These are phyloP conservation scores for Aspergillus heteromorphus DNA, from an alignment of 495 filamentous ascomycete genomes.

Conservation along the genomic window DNA sequence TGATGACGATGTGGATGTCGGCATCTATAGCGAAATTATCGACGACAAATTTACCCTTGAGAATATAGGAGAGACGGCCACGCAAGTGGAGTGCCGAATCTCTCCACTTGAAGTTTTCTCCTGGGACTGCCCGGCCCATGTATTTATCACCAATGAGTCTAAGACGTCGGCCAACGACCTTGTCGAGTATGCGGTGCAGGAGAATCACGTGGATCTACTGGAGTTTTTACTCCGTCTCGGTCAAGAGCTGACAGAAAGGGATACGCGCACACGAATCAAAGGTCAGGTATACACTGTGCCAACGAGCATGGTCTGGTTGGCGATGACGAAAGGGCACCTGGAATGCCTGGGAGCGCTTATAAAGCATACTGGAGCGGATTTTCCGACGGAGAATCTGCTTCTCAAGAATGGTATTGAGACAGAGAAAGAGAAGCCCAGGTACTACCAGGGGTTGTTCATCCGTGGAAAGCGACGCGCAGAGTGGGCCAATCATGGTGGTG, in stretches of 20 bases:
- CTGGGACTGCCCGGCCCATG: conserved; percentile 22
- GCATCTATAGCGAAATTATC: conserved; percentile 39
- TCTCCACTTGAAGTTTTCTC: conserved; percentile 44
- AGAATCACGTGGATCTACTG: conserved; percentile 24
- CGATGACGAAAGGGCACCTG: conserved; percentile 39
- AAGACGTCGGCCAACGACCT: neutral
- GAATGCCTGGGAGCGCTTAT: conserved; percentile 47
- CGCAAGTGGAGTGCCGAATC: conserved; percentile 54
- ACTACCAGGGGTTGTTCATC: conserved; percentile 67
- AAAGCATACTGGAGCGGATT: conserved; percentile 51
- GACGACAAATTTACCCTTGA: conserved; percentile 65
- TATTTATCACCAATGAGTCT: conserved; percentile 23
- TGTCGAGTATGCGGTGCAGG: conserved; percentile 14
- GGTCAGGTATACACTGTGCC: conserved; percentile 17
- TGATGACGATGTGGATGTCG: conserved; percentile 43
- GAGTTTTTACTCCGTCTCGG: conserved; percentile 41
- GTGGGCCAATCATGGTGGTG: conserved; percentile 56
- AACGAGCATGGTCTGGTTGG: conserved; percentile 24
- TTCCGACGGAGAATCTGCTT: conserved; percentile 59
- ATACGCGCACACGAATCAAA: conserved; percentile 17
- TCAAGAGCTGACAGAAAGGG: conserved; percentile 20
- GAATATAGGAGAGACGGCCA: conserved; percentile 58
- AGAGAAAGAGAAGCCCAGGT: conserved; percentile 54
- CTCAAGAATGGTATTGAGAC: conserved; percentile 50
- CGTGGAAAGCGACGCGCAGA: conserved; percentile 64